Evolutionary conservation across 306 rosid genomes (phyloP).

Genomic region (Notholithocarpus densiflorus): DNA sequence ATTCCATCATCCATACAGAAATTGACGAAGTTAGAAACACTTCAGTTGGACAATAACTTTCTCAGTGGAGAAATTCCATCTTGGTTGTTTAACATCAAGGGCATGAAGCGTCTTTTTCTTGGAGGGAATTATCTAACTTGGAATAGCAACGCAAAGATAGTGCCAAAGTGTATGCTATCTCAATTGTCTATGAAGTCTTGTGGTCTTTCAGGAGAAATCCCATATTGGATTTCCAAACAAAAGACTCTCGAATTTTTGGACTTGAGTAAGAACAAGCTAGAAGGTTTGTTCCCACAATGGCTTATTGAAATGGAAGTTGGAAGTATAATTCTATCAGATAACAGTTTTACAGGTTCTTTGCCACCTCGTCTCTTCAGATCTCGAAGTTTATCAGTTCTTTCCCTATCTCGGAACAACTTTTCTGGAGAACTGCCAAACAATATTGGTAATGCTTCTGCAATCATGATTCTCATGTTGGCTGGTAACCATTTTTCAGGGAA

Average conservation of each 20-base stretch:
- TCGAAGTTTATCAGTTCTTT: slow-evolving; percentile 6
- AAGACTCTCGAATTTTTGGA: slow-evolving; percentile 11
- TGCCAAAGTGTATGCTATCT: slow-evolving; percentile 20
- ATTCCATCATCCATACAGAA: slow-evolving; percentile 27
- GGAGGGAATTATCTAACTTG: slow-evolving; percentile 25
- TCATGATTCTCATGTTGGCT: slow-evolving; percentile 24
- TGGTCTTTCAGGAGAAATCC: slow-evolving; percentile 26
- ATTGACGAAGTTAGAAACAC: slow-evolving; percentile 4
- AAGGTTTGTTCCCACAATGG: slow-evolving; percentile 29
- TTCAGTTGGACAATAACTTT: slow-evolving; percentile 10
- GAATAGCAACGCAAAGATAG: slow-evolving; percentile 14
- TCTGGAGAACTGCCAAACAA: slow-evolving; percentile 26
- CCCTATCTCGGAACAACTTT: slow-evolving; percentile 27
- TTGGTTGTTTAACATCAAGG: slow-evolving; percentile 20
- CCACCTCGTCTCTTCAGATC: slow-evolving; percentile 30
- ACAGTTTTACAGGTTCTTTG: slow-evolving; percentile 22
- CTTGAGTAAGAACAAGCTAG: slow-evolving; percentile 29
- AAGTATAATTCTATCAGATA: slow-evolving; percentile 28
- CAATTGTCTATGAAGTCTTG: slow-evolving; percentile 27
- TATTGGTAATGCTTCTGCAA: slow-evolving; percentile 15
- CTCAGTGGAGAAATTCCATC: slow-evolving; percentile 22
- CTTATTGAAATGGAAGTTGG: slow-evolving; percentile 30
- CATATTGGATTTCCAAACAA: slow-evolving; percentile 27
- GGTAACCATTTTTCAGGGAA: slow-evolving; percentile 28
- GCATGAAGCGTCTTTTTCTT: slow-evolving; percentile 18